phyloP scores from a whole-genome alignment of 208 protist species.

The Acanthamoeba rhysodes region DNA sequence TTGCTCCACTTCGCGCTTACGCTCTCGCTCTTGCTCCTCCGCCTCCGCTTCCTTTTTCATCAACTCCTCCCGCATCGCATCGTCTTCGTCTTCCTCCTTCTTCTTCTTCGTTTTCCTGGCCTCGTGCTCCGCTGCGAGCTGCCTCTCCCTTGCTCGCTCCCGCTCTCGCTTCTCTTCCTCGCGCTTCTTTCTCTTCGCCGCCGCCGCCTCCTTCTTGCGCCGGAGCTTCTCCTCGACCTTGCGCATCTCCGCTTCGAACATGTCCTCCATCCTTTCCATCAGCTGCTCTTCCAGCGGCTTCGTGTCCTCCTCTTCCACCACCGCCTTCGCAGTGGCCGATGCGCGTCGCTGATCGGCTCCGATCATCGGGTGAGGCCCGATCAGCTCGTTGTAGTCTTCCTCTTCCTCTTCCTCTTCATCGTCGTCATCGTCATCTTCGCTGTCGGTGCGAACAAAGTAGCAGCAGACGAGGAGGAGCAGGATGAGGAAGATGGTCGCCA shows the following conservation, averaged over 20 bases:
- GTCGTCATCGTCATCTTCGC: neutral
- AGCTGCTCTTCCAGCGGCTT: constrained; percentile 25
- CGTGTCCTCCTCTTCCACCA: neutral
- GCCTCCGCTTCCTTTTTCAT: constrained; percentile 4
- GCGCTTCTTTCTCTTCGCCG: constrained; percentile 9
- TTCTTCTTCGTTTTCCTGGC: neutral
- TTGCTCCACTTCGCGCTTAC: neutral
- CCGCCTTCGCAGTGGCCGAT: too few species aligned
- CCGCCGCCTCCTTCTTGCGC: constrained; percentile 8
- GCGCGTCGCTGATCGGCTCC: too few species aligned
- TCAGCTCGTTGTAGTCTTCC: neutral
- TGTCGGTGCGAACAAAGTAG: neutral
- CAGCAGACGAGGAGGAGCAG: constrained; percentile 13
- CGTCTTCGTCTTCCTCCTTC: neutral
- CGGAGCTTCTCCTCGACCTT: constrained; percentile 16
- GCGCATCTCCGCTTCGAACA: constrained; percentile 38
- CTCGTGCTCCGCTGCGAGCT: neutral
- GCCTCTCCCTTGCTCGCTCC: neutral
- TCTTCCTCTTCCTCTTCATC: neutral
- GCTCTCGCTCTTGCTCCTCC: neutral
- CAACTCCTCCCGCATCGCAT: neutral
- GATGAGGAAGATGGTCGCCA: neutral
- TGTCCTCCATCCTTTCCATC: constrained; percentile 14
- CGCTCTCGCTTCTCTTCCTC: neutral
- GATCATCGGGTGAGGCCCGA: neutral